These are phyloP conservation scores for Phytophthora europaea DNA, from an alignment of 352 stramenopile species.

Conservation along the genomic window DNA sequence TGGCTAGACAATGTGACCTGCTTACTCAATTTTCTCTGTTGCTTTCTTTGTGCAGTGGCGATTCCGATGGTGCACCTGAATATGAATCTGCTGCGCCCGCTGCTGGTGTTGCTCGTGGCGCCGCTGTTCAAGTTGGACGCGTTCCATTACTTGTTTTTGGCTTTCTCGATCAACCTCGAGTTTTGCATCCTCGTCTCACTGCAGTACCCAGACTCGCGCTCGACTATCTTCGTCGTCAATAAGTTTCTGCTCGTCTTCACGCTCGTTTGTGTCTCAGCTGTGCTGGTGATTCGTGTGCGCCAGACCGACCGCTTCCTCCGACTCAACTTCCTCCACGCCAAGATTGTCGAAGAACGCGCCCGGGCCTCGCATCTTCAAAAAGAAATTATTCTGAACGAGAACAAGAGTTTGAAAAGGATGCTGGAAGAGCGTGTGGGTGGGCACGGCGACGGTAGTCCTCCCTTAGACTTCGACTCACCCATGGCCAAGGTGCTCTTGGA, in stretches of 20 bases:
- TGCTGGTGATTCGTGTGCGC: conserved; percentile 73
- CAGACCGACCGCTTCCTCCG: conserved; percentile 82
- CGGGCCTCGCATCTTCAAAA: conserved; percentile 76
- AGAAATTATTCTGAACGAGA: conserved; percentile 88
- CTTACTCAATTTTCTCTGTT: neutral
- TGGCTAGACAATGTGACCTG: neutral
- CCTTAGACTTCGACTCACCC: conserved; percentile 82
- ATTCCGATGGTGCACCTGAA: conserved; percentile 79
- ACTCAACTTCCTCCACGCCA: conserved; percentile 80
- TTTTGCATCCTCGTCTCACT: conserved; percentile 74
- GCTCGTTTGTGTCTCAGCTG: conserved; percentile 57
- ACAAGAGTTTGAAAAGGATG: conserved; percentile 88
- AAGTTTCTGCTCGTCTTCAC: conserved; percentile 81
- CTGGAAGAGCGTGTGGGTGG: conserved; percentile 64
- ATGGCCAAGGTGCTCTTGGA: conserved; percentile 86
- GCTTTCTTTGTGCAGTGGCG: conserved; percentile 44
- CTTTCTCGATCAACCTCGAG: conserved; percentile 70
- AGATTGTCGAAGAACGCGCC: conserved; percentile 75
- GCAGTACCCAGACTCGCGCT: conserved; percentile 69
- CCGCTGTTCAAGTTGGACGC: conserved; percentile 83
- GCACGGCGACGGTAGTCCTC: conserved; percentile 33
- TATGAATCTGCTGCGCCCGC: conserved; percentile 69
- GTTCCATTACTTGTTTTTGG: conserved; percentile 75
- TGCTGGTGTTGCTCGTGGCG: conserved; percentile 68
- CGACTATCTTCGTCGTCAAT: conserved; percentile 70